Evolutionary conservation across 352 stramenopile species (phyloP).

Genomic region (Blastocystis sp.): DNA sequence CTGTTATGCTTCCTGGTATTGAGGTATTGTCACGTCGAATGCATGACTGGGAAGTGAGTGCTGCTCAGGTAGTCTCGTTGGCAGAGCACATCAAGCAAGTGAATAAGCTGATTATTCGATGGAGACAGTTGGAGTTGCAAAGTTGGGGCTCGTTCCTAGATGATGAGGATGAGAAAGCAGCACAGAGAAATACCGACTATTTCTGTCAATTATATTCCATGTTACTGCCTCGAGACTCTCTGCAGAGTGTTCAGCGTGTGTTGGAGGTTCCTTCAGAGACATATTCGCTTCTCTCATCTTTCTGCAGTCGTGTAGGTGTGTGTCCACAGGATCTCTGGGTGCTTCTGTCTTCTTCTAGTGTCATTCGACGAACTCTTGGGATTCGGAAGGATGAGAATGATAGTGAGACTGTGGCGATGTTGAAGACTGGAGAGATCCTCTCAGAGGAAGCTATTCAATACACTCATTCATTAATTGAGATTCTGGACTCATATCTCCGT

Average conservation of each 20-base stretch:
- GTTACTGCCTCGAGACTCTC: constrained; percentile 71
- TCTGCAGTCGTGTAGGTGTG: neutral
- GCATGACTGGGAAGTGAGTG: constrained; percentile 96
- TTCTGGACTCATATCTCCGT: constrained; percentile 80
- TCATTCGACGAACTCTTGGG: neutral
- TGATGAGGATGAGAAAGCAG: constrained; percentile 71
- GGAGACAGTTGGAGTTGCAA: constrained; percentile 93
- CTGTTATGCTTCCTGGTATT: constrained; percentile 83
- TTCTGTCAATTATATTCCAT: constrained; percentile 74
- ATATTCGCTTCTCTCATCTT: neutral
- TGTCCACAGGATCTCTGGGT: constrained; percentile 44
- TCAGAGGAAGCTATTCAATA: neutral
- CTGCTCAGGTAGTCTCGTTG: constrained; percentile 81
- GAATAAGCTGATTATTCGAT: constrained; percentile 85
- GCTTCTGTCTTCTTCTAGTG: neutral
- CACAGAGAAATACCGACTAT: constrained; percentile 10
- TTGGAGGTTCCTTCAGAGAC: constrained; percentile 67
- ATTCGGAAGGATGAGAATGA: neutral
- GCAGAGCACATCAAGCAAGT: constrained; percentile 80
- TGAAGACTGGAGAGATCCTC: neutral
- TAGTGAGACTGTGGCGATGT: neutral
- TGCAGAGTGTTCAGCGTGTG: constrained; percentile 71
- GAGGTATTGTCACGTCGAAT: constrained; percentile 88
- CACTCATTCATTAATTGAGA: constrained; percentile 28
- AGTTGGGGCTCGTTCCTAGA: constrained; percentile 87